These are phyloP conservation scores for Sclerotinia minor DNA, from an alignment of 2,329 filamentous ascomycete species.

Conservation along the genomic window DNA sequence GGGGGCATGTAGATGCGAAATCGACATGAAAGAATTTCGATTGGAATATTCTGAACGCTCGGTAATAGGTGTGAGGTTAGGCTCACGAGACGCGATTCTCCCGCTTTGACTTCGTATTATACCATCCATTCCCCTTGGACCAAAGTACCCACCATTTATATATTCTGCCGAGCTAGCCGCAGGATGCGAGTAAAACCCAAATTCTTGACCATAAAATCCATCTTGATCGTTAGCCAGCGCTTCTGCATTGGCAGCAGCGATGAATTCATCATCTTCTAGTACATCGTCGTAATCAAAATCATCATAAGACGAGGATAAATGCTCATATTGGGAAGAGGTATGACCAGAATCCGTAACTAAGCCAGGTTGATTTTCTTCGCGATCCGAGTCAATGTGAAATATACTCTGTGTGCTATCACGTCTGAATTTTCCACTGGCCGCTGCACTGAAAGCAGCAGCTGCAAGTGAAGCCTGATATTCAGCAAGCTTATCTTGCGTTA, in stretches of 20 bases:
- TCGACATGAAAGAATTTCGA: slow-evolving; percentile 75
- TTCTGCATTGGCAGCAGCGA: slow-evolving; percentile 92
- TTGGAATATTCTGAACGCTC: slow-evolving; percentile 96
- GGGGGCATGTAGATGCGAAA: slow-evolving; percentile 45
- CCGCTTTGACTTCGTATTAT: slow-evolving; percentile 68
- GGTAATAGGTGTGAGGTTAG: slow-evolving; percentile 93
- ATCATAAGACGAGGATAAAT: slow-evolving; percentile 43
- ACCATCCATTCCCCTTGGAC: slow-evolving; percentile 65
- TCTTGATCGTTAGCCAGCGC: slow-evolving; percentile 89
- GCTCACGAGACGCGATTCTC: slow-evolving; percentile 73
- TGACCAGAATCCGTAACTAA: slow-evolving; percentile 46
- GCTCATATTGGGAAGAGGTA: slow-evolving; percentile 41
- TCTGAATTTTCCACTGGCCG: slow-evolving; percentile 72
- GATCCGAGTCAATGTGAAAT: slow-evolving; percentile 33
- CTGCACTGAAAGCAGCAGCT: slow-evolving; percentile 75
- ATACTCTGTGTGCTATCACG: slow-evolving; percentile 47
- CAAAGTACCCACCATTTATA: slow-evolving; percentile 86
- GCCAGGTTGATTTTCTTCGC: slow-evolving; percentile 40
- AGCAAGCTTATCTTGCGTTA: slow-evolving; percentile 59
- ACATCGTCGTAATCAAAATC: slow-evolving; percentile 60
- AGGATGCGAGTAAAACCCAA: slow-evolving; percentile 84
- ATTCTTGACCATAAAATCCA: slow-evolving; percentile 94
- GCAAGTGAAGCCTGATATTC: slow-evolving; percentile 84
- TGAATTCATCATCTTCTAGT: slow-evolving; percentile 83
- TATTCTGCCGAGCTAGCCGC: slow-evolving; percentile 50